phyloP scores from a whole-genome alignment of 2,329 filamentous ascomycete genomes.

The Colletotrichum lindemuthianum region DNA sequence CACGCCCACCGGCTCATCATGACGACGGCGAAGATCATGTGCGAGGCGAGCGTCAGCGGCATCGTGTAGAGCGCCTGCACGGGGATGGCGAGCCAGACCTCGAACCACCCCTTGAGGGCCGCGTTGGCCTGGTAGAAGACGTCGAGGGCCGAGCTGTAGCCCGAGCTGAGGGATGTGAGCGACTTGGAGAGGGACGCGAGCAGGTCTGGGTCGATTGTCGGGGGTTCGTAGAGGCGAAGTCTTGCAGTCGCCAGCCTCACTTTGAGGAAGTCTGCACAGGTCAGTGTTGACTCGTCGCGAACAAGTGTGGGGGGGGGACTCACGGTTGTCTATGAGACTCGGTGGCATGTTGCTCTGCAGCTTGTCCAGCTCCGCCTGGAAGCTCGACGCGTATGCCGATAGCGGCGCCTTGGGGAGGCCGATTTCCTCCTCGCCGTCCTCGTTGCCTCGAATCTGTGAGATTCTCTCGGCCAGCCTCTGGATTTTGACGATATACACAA shows the following conservation, averaged over 20 bases:
- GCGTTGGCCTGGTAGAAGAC: constrained; percentile 59
- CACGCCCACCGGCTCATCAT: constrained; percentile 64
- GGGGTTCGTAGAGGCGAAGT: constrained; percentile 60
- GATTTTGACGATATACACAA: constrained; percentile 59
- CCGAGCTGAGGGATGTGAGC: constrained; percentile 49
- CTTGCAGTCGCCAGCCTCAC: constrained; percentile 52
- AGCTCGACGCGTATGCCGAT: constrained; percentile 57
- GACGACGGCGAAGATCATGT: constrained; percentile 61
- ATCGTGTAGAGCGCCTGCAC: constrained; percentile 54
- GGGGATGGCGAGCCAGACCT: constrained; percentile 57
- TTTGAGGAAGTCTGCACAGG: constrained; percentile 48
- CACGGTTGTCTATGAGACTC: constrained; percentile 46
- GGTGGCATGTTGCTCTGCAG: constrained; percentile 49
- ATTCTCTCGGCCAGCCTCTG: constrained; percentile 64
- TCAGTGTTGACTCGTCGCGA: not conserved
- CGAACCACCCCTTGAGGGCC: constrained; percentile 60
- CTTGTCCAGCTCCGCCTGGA: constrained; percentile 56
- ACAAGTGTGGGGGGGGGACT: not conserved
- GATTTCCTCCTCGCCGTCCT: constrained; percentile 47
- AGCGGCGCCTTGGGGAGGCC: constrained; percentile 51
- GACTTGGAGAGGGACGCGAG: constrained; percentile 56
- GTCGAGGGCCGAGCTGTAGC: constrained; percentile 56
- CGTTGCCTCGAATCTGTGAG: constrained; percentile 49
- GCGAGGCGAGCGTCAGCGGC: constrained; percentile 55
- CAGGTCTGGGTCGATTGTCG: constrained; percentile 51